phyloP scores from a whole-genome alignment of 129 eudicot genomes.

The Flaveria sonorensis region DNA sequence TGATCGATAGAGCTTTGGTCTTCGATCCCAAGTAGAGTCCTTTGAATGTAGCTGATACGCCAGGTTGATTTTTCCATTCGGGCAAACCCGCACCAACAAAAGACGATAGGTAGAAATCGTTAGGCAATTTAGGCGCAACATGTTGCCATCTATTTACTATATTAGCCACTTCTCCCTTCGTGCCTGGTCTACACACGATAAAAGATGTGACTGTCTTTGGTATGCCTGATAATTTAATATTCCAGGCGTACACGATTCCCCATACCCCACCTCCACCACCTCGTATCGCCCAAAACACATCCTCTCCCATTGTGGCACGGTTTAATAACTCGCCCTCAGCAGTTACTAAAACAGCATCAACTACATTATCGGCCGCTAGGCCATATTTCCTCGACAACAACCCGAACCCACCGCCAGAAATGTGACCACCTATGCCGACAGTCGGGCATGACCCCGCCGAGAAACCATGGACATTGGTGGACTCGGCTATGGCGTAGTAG shows the following conservation, averaged over 20 bases:
- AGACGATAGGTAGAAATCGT: constrained; percentile 48
- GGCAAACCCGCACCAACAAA: constrained; percentile 53
- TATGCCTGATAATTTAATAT: constrained; percentile 46
- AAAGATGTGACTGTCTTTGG: constrained; percentile 61
- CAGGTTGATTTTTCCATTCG: constrained; percentile 26
- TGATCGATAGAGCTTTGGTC: constrained; percentile 32
- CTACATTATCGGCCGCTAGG: constrained; percentile 74
- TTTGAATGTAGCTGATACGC: constrained; percentile 50
- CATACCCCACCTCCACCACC: constrained; percentile 86
- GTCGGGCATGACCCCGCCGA: constrained; percentile 85
- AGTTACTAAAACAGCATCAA: constrained; percentile 58
- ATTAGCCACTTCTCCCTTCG: constrained; percentile 31
- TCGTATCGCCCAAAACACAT: constrained; percentile 87
- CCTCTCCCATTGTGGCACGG: constrained; percentile 83
- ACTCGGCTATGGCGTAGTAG: constrained; percentile 55
- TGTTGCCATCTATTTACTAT: constrained; percentile 66
- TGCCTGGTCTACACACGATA: constrained; percentile 50
- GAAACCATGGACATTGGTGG: constrained; percentile 57
- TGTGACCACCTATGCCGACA: constrained; percentile 81
- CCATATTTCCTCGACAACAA: constrained; percentile 70
- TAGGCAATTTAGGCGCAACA: constrained; percentile 53
- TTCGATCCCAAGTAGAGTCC: constrained; percentile 67
- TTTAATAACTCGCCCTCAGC: constrained; percentile 52
- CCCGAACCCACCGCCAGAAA: constrained; percentile 83
- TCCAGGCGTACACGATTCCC: constrained; percentile 78